Evolutionary conservation across 805 yeast genomes (phyloP).

Genomic region (Pichia deserticola): DNA sequence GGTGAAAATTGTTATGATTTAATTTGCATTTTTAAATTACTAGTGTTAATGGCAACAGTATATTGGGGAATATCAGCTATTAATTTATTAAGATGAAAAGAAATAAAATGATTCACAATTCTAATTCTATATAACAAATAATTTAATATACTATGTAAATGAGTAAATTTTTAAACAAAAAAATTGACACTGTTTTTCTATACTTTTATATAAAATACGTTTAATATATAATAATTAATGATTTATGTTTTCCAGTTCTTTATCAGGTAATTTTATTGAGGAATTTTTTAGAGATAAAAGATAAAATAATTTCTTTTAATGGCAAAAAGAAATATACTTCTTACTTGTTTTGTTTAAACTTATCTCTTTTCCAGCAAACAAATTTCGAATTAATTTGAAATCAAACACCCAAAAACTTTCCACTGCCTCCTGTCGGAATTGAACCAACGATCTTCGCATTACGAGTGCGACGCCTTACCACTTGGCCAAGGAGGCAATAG

Average conservation of each 20-base stretch:
- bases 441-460: conserved; percentile 40
- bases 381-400: background rate
- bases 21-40: no score
- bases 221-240: background rate
- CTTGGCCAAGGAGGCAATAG: conserved; percentile 36
- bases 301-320: no score
- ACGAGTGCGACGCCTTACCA: conserved; percentile 42
- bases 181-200: no score
- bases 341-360: no score
- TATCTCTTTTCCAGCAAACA: no score
- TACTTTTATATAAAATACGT: background rate
- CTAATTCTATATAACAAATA: background rate
- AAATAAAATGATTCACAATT: no score
- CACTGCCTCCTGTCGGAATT: conserved; percentile 36
- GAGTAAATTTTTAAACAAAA: background rate
- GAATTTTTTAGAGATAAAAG: no score
- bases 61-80: conserved; percentile 15
- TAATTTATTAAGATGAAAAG: background rate
- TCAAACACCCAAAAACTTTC: background rate
- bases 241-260: background rate
- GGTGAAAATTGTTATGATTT: no score
- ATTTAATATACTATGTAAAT: background rate
- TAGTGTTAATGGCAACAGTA: background rate
- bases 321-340: no score
- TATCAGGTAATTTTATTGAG: no score